Conservation (phyloP, 2,329 filamentous ascomycete genomes). For the Fusarium penzigii region DNA sequence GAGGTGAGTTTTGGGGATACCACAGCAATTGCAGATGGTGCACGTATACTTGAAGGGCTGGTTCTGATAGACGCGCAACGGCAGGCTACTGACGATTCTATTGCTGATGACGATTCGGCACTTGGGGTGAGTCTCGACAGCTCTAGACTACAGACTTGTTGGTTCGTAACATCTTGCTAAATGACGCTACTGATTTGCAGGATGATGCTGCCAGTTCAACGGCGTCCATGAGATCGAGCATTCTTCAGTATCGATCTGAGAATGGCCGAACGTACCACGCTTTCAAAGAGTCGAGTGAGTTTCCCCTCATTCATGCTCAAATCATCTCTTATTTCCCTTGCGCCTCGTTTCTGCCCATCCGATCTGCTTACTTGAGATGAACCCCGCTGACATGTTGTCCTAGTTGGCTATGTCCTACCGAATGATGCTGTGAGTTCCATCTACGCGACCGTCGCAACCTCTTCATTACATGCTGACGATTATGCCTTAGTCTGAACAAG, state of each 20-base stretch:
- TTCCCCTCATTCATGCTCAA: fast-evolving
- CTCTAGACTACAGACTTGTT: background rate
- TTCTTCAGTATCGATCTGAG: slow-evolving; percentile 38
- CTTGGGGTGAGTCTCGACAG: slow-evolving; percentile 16
- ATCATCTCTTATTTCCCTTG: too few species aligned
- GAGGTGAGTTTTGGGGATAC: too few species aligned
- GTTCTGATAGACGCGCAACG: too few species aligned
- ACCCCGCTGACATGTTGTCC: too few species aligned
- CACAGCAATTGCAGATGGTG: too few species aligned
- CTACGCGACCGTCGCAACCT: background rate
- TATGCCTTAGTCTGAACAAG: slow-evolving; percentile 29
- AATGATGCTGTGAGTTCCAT: slow-evolving; percentile 30
- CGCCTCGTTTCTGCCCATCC: too few species aligned
- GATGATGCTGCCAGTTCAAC: slow-evolving; percentile 32
- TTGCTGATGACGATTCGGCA: slow-evolving; percentile 25
- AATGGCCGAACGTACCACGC: slow-evolving; percentile 42
- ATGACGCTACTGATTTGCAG: slow-evolving; percentile 5
- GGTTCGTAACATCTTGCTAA: background rate
- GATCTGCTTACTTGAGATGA: too few species aligned
- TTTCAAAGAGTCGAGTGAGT: slow-evolving; percentile 32
- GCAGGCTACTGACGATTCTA: background rate
- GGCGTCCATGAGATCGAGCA: slow-evolving; percentile 37
- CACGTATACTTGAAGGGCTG: too few species aligned
- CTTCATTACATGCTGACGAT: slow-evolving; percentile 10
- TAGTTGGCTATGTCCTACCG: slow-evolving; percentile 31